phyloP scores from a whole-genome alignment of 1,284 basidiomycete species.

The Microbotryomycetes sp. region DNA sequence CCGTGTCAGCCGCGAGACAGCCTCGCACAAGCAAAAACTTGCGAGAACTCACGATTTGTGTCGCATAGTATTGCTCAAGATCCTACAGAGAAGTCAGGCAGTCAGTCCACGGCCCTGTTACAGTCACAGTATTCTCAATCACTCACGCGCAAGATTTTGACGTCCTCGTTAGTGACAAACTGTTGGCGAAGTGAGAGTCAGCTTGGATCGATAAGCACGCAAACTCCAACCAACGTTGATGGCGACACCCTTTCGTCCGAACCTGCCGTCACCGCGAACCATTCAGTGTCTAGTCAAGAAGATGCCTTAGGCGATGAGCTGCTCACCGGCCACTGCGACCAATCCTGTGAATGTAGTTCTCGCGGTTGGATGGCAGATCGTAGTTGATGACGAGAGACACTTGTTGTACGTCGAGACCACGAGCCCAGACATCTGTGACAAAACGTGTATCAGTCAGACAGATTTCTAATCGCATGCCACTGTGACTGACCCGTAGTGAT shows the following conservation, averaged over 20 bases:
- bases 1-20: neutral
- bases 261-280: neutral
- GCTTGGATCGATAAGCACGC: slow-evolving; percentile 1
- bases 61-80: slow-evolving; percentile 56
- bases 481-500: slow-evolving; percentile 61
- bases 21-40: neutral
- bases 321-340: slow-evolving; percentile 92
- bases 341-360: slow-evolving; percentile 98
- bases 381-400: slow-evolving; percentile 59
- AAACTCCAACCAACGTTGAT: slow-evolving; percentile 19
- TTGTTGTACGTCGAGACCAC: slow-evolving; percentile 97
- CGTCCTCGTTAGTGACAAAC: slow-evolving; percentile 88
- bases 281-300: neutral
- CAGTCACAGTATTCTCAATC: slow-evolving; percentile 3
- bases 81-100: slow-evolving; percentile 38
- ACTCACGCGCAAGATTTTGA: slow-evolving; percentile 66
- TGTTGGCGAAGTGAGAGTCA: slow-evolving; percentile 38
- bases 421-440: slow-evolving; percentile 81
- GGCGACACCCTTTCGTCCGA: slow-evolving; percentile 23
- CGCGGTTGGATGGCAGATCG: slow-evolving; percentile 63
- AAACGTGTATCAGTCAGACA: slow-evolving; percentile 29
- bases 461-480: neutral
- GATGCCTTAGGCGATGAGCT: slow-evolving; percentile 63
- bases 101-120: neutral
- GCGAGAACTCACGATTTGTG: slow-evolving; percentile 68